These are phyloP conservation scores for Colletotrichum cereale DNA, from an alignment of 2,329 filamentous ascomycete genomes.

Conservation along the genomic window DNA sequence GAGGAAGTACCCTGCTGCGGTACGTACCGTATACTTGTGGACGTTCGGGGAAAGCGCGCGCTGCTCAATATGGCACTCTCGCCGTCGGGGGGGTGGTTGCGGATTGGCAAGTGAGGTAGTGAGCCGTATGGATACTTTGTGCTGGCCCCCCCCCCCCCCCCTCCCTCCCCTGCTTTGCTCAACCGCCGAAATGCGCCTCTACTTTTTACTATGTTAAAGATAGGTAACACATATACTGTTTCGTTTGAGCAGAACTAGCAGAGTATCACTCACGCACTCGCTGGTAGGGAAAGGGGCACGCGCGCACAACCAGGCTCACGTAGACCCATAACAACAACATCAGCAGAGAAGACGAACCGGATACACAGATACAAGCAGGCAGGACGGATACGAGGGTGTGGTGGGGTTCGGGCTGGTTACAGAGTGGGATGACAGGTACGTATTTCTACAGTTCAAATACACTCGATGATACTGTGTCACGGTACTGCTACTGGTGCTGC, in stretches of 20 bases:
- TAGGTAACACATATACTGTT: background rate
- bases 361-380: too few species aligned
- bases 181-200: background rate
- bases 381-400: slow-evolving; percentile 34
- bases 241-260: background rate
- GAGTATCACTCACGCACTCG: background rate
- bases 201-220: background rate
- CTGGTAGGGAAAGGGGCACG: background rate
- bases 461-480: background rate
- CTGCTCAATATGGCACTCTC: slow-evolving; percentile 1
- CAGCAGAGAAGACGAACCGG: too few species aligned
- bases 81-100: background rate
- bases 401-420: slow-evolving; percentile 31
- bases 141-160: too few species aligned
- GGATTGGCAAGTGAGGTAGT: slow-evolving; percentile 4
- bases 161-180: background rate
- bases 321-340: background rate
- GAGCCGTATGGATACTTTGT: background rate
- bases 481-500: background rate
- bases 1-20: background rate
- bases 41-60: background rate
- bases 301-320: background rate
- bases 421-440: slow-evolving; percentile 33
- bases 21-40: slow-evolving; percentile 16
- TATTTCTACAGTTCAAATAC: background rate